Evolutionary conservation across 1,139 yeast genomes (phyloP).

Genomic region (Pneumocystis jirovecii): DNA sequence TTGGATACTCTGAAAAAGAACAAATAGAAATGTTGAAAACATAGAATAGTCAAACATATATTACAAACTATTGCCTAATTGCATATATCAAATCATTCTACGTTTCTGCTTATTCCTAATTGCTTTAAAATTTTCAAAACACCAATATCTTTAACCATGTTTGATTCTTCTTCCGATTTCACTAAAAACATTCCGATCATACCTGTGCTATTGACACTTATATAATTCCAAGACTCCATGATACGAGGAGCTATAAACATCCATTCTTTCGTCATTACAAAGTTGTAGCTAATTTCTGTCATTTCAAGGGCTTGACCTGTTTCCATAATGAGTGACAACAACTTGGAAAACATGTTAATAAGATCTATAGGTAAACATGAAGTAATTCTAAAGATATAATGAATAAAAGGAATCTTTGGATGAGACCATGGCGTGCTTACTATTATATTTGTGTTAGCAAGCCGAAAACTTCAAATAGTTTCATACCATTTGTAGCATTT

Average conservation of each 20-base stretch:
- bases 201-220: constrained; percentile 71
- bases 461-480: neutral
- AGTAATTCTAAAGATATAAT: constrained; percentile 54
- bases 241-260: constrained; percentile 77
- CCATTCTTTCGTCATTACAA: constrained; percentile 67
- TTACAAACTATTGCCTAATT: neutral
- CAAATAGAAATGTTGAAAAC: too few species aligned
- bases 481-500: constrained; percentile 19
- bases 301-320: constrained; percentile 35
- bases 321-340: constrained; percentile 58
- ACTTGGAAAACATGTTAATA: constrained; percentile 50
- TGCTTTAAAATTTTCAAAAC: constrained; percentile 33
- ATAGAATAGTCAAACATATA: neutral
- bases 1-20: neutral
- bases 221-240: constrained; percentile 15
- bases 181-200: constrained; percentile 64
- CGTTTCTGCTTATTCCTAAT: constrained; percentile 45
- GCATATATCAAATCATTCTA: constrained; percentile 16
- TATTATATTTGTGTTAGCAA: constrained; percentile 10
- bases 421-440: constrained; percentile 40
- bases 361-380: constrained; percentile 30
- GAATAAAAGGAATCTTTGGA: constrained; percentile 59
- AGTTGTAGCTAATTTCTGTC: constrained; percentile 49
- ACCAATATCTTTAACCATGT: constrained; percentile 19
- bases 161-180: constrained; percentile 42